Conservation (phyloP, 2,329 filamentous ascomycete species). For the Trichoderma sp. region DNA sequence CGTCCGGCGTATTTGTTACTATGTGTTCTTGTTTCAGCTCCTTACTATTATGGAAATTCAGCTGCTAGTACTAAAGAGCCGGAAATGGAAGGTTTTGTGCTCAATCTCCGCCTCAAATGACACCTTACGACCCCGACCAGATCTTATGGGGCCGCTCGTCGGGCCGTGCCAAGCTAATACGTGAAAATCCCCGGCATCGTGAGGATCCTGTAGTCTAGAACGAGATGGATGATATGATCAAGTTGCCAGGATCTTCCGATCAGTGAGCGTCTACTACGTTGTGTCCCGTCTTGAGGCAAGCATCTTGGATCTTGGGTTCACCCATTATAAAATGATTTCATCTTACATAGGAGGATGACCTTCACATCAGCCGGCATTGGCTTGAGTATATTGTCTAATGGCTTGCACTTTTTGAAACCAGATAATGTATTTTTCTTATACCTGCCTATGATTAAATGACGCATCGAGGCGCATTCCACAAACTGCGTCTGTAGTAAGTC, state of each 20-base stretch:
- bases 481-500: no score
- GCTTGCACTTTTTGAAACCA: no score
- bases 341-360: no score
- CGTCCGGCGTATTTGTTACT: background rate
- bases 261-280: background rate
- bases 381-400: no score
- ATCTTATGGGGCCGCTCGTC: background rate
- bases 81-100: background rate
- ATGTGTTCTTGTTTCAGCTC: background rate
- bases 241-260: background rate
- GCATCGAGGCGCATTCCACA: no score
- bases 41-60: background rate
- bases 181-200: background rate
- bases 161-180: background rate
- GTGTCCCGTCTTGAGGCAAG: background rate
- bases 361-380: no score
- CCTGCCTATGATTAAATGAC: no score
- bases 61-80: background rate
- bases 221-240: background rate
- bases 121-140: background rate
- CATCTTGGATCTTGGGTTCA: background rate
- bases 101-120: background rate
- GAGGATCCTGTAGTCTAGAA: background rate
- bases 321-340: no score
- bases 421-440: no score